Evolutionary conservation across 176 grass and related monocot genomes (phyloP).

Genomic region (Sorghum bicolor): Sorghum_bicolor_NCBIv3 NC_012878.2:48235001-48235500

Average conservation of each 20-base stretch:
- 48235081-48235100: background rate
- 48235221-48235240: background rate
- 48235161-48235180: background rate
- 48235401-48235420: slow-evolving; percentile 24
- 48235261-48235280: background rate
- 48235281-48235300: background rate
- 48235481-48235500: too few species aligned
- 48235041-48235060: slow-evolving; percentile 52
- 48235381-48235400: slow-evolving; percentile 47
- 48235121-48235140: slow-evolving; percentile 24
- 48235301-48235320: background rate
- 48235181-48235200: background rate
- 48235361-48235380: background rate
- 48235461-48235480: background rate
- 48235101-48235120: slow-evolving; percentile 40
- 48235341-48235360: background rate
- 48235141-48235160: background rate
- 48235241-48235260: slow-evolving; percentile 31
- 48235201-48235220: slow-evolving; percentile 17
- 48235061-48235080: slow-evolving; percentile 45
- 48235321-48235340: slow-evolving; percentile 10
- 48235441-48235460: background rate
- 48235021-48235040: slow-evolving; percentile 42
- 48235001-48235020: background rate
- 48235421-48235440: background rate